Evolutionary conservation across 2,329 filamentous ascomycete genomes (phyloP).

Genomic region (Penicillium sp.): DNA sequence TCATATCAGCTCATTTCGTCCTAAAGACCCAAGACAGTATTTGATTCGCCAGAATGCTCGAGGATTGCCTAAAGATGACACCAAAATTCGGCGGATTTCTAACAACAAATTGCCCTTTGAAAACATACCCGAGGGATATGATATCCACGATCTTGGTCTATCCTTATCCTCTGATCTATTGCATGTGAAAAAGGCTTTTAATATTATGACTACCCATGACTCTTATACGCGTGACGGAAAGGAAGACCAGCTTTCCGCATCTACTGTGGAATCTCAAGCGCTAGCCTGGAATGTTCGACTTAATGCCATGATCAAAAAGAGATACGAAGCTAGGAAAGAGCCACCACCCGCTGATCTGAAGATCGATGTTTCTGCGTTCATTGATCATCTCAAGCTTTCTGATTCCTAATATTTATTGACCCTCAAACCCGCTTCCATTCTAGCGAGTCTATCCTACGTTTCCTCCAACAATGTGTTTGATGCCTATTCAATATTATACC

Average conservation of each 20-base stretch:
- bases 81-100: not conserved
- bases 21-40: constrained; percentile 19
- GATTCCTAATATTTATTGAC: not conserved
- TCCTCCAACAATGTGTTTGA: not conserved
- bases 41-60: constrained; percentile 7
- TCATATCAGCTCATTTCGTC: constrained; percentile 5
- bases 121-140: constrained; percentile 16
- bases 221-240: not conserved
- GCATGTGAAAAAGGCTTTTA: not conserved
- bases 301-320: constrained; percentile 6
- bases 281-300: constrained; percentile 16
- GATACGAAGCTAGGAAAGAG: constrained; percentile 4
- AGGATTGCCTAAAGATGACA: not conserved
- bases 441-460: not conserved
- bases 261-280: not conserved
- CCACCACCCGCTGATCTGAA: not conserved
- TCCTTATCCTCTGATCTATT: constrained; percentile 1
- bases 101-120: constrained; percentile 19
- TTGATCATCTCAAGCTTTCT: constrained; percentile 8
- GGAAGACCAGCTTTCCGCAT: not conserved
- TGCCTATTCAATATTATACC: not conserved
- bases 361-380: constrained; percentile 7
- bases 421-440: not conserved
- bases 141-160: constrained; percentile 10
- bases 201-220: not conserved